Percentiles rank a stretch among this genome's conserved stretches.
Evolutionary conservation across 2,329 filamentous ascomycete species (phyloP).

Genomic region (Chaetomium sp.): DNA sequence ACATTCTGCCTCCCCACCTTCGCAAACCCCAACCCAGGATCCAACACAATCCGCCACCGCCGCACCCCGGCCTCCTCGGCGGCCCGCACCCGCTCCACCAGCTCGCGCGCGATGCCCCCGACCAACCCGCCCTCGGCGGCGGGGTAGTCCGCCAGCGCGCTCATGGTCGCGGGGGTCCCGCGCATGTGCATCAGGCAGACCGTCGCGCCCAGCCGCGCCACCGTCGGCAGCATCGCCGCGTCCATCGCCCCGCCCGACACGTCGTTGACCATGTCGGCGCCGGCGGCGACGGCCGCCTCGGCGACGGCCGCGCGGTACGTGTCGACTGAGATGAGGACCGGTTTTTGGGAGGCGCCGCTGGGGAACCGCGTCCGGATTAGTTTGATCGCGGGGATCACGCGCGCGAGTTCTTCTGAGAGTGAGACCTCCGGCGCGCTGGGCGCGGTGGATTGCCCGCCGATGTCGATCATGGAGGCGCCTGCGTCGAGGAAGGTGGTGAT

Average conservation of each 20-base stretch:
- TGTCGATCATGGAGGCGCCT: constrained; percentile 83
- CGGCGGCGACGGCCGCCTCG: constrained; percentile 70
- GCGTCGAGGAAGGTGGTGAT: constrained; percentile 63
- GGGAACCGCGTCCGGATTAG: constrained; percentile 69
- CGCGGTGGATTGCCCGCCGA: constrained; percentile 91
- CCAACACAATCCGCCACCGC: constrained; percentile 91
- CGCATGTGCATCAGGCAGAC: constrained; percentile 93
- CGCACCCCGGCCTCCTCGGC: constrained; percentile 81
- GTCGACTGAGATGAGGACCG: constrained; percentile 82
- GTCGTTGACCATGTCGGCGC: constrained; percentile 94
- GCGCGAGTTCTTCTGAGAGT: constrained; percentile 71
- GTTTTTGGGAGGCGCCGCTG: constrained; percentile 57
- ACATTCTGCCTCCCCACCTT: constrained; percentile 83
- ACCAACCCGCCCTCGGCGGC: constrained; percentile 52
- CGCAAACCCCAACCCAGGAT: constrained; percentile 92
- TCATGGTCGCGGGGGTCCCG: constrained; percentile 83
- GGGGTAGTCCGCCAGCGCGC: constrained; percentile 66
- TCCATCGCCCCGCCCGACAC: constrained; percentile 83
- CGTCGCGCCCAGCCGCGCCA: constrained; percentile 75
- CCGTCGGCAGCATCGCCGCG: constrained; percentile 75
- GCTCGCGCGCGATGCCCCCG: constrained; percentile 65
- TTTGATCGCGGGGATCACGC: constrained; percentile 77
- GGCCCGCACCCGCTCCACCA: constrained; percentile 68
- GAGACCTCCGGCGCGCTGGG: constrained; percentile 71
- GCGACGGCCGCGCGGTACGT: constrained; percentile 89